Base-by-base conservation (phyloP, 306 rosid species). In the Lathyrus aphaca region DNA sequence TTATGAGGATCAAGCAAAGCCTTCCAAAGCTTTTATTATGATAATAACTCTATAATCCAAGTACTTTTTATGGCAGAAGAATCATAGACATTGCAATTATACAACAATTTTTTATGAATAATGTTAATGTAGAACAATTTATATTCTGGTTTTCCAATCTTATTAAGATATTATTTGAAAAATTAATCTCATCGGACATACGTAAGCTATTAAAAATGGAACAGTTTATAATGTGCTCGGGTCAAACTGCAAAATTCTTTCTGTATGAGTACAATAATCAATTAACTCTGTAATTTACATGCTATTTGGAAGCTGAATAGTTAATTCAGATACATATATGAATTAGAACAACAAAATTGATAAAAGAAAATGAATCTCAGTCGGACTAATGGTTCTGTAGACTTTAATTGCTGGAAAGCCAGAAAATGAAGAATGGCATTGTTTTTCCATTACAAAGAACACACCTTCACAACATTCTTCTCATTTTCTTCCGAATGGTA, bases 201-300 rank as follows among this genome's bases (percentile, higher is more conserved):
- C 45, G 43, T 55, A 23, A 21, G 23, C 68, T 55, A 39, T 58
- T 58, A 23, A 32, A 13, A 25, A 74, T 14, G 35, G 43, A 53
- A 66, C 48, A 62, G 46, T 38, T 35, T 27, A 67, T 67, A 66
- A 62, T 50, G 62, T 15, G 30, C 49, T 39, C 56, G 63, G 40
- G 16, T 59, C 74, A 74, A 82, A 66, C 58, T 54, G 38, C 44
- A 46, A 66, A 50, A 38, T 58, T 73, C 56, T 69, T 27, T 74
- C 66, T 32, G 53, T 59, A 13, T 59, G 19, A 72, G 72, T 39
- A 57, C 49, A 78, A 14, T 29, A 66, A 40, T 7, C 53, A 71
- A 35, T 35, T 87, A 82, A 71, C 80, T 78, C 76, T 77, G 85
- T 77, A 84, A 81, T 84, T 78, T 88, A 87, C 96, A 92, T 77